Conservation (phyloP, 116 monocot genomes). For the Dioscorea cayenensis region DNA sequence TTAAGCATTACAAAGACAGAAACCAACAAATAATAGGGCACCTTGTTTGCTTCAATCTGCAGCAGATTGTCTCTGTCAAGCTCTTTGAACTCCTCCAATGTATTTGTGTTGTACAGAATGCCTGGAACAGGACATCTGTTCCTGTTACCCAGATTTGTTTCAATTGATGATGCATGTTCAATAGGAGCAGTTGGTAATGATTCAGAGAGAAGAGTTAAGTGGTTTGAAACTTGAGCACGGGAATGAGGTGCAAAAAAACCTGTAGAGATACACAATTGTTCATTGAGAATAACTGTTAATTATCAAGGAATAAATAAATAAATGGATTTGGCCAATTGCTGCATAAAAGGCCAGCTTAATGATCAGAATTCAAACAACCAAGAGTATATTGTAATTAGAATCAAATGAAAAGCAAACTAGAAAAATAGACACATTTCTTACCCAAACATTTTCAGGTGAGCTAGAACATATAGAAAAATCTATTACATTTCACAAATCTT, state of each 20-base stretch:
- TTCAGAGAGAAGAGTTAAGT: conserved; percentile 50
- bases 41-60: conserved; percentile 77
- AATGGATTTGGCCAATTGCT: too few species aligned
- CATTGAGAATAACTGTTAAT: too few species aligned
- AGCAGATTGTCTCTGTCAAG: conserved; percentile 58
- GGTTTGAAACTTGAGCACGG: conserved; percentile 43
- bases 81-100: conserved; percentile 52
- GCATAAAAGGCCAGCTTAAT: too few species aligned
- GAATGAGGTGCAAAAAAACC: conserved; percentile 83
- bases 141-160: conserved; percentile 32
- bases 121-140: conserved; percentile 87
- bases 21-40: conserved; percentile 10
- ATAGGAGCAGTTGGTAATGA: conserved; percentile 42
- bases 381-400: too few species aligned
- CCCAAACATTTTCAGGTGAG: too few species aligned
- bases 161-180: conserved; percentile 11
- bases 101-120: conserved; percentile 82
- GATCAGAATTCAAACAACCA: too few species aligned
- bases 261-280: conserved; percentile 7
- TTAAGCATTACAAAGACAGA: background rate
- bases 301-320: too few species aligned
- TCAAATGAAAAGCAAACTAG: too few species aligned
- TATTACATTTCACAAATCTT: too few species aligned
- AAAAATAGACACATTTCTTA: too few species aligned
- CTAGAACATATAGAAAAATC: too few species aligned